These are phyloP conservation scores for Fomitopsis schrenkii DNA, from an alignment of 1,284 basidiomycete species.

Conservation along the genomic window DNA sequence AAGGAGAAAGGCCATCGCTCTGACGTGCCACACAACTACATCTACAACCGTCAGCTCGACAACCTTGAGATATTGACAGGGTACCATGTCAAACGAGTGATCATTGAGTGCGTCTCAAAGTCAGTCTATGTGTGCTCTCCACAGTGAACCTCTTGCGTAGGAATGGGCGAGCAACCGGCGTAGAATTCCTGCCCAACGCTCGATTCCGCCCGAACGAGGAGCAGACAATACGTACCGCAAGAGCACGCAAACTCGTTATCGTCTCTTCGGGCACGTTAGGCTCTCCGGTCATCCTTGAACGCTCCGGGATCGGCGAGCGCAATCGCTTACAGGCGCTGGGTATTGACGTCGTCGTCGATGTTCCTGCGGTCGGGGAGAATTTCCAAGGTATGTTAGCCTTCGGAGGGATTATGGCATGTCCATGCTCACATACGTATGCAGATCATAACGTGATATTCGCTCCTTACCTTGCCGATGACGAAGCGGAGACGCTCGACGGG, in stretches of 20 bases:
- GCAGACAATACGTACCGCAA: constrained; percentile 21
- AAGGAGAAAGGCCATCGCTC: constrained; percentile 49
- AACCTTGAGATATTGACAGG: constrained; percentile 23
- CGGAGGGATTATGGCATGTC: background rate
- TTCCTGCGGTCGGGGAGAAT: constrained; percentile 57
- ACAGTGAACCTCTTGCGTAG: constrained; percentile 23
- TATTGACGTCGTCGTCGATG: constrained; percentile 40
- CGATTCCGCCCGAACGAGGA: constrained; percentile 19
- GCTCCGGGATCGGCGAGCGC: constrained; percentile 27
- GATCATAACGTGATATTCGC: constrained; percentile 40
- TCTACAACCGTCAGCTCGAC: constrained; percentile 38
- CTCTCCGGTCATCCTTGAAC: constrained; percentile 27
- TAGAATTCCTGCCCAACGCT: constrained; percentile 46
- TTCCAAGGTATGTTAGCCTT: constrained; percentile 40
- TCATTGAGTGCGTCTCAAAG: constrained; percentile 19
- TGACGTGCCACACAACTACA: constrained; percentile 52
- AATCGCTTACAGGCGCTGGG: constrained; percentile 33
- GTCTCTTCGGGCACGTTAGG: constrained; percentile 36
- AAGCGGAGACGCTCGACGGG: constrained; percentile 40
- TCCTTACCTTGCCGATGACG: constrained; percentile 34
- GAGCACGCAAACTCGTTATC: constrained; percentile 42
- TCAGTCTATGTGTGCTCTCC: background rate
- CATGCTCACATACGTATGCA: constrained; percentile 15
- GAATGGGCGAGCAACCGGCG: constrained; percentile 45
- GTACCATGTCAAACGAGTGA: constrained; percentile 23